A percentile compares a stretch with the other conserved stretches of the same genome.
Evolutionary conservation across 2,329 filamentous ascomycete genomes (phyloP).

Genomic region (Pochonia chlamydosporia): DNA sequence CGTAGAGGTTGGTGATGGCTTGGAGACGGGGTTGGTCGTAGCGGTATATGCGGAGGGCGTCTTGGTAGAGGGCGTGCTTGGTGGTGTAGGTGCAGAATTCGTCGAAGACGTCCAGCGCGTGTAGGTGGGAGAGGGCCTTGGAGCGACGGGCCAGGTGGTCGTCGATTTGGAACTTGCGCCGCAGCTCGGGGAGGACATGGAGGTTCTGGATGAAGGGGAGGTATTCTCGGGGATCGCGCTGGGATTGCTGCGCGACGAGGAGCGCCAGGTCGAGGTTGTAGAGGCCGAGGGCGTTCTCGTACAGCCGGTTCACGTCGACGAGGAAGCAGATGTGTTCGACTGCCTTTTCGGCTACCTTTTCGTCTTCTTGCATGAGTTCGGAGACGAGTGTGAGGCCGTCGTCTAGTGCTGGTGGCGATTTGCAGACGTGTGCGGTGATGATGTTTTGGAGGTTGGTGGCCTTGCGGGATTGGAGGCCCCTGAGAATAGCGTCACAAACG

Average conservation of each 20-base stretch:
- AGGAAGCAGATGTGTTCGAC: slow-evolving; percentile 98
- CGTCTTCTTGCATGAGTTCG: slow-evolving; percentile 61
- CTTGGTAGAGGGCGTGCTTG: slow-evolving; percentile 73
- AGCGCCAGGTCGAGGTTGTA: slow-evolving; percentile 89
- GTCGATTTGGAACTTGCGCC: slow-evolving; percentile 79
- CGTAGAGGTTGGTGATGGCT: slow-evolving; percentile 72
- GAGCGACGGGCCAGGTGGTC: slow-evolving; percentile 71
- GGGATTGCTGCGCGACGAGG: slow-evolving; percentile 89
- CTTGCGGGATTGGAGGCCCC: slow-evolving; percentile 56
- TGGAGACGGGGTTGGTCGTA: slow-evolving; percentile 66
- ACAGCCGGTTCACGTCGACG: slow-evolving; percentile 85
- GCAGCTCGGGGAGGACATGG: slow-evolving; percentile 64
- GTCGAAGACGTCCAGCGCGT: slow-evolving; percentile 66
- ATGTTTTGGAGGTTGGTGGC: slow-evolving; percentile 76
- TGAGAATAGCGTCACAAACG: slow-evolving; percentile 80
- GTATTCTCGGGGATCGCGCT: slow-evolving; percentile 93
- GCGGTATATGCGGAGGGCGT: slow-evolving; percentile 74
- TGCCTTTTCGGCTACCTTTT: slow-evolving; percentile 74
- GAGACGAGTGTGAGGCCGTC: slow-evolving; percentile 77
- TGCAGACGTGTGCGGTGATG: slow-evolving; percentile 92
- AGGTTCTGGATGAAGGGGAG: slow-evolving; percentile 88
- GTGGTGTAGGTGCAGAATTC: slow-evolving; percentile 73
- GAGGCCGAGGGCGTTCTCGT: slow-evolving; percentile 81
- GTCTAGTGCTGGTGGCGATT: slow-evolving; percentile 82
- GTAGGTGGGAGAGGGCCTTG: slow-evolving; percentile 75